Evolutionary conservation across 768 basidiomycete species (phyloP).

Genomic region (Gyrodon lividus): DNA sequence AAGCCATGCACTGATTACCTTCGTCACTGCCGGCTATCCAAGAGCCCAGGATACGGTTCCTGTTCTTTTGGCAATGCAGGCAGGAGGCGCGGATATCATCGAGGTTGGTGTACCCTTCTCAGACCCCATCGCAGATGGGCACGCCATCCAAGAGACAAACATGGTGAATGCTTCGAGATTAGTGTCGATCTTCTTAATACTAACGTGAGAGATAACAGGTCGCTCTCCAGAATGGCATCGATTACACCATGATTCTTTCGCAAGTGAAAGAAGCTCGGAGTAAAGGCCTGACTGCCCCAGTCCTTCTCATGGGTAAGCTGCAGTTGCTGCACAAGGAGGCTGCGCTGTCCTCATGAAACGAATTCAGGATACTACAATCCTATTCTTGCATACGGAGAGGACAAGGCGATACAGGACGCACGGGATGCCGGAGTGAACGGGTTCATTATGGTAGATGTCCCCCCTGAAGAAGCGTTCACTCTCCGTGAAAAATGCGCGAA

Average conservation of each 20-base stretch:
- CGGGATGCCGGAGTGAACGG: conserved; percentile 91
- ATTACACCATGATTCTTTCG: conserved; percentile 68
- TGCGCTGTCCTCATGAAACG: conserved; percentile 5
- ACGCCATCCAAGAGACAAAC: conserved; percentile 87
- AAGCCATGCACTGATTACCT: conserved; percentile 68
- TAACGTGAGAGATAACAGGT: conserved; percentile 45
- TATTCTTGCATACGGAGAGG: conserved; percentile 91
- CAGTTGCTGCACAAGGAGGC: neutral
- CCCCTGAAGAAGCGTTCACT: conserved; percentile 90
- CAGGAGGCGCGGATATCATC: conserved; percentile 88
- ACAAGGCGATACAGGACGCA: conserved; percentile 89
- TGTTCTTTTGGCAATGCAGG: conserved; percentile 84
- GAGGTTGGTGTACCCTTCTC: conserved; percentile 94
- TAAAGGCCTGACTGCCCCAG: conserved; percentile 77
- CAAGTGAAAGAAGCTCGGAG: conserved; percentile 76
- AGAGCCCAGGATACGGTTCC: conserved; percentile 74
- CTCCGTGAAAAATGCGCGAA: conserved; percentile 88
- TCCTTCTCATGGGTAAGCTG: conserved; percentile 86
- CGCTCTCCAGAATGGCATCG: conserved; percentile 75
- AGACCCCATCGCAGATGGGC: conserved; percentile 93
- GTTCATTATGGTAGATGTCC: conserved; percentile 96
- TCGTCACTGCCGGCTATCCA: conserved; percentile 92
- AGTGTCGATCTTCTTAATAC: too few species aligned
- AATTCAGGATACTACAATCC: conserved; percentile 94
- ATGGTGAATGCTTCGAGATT: conserved; percentile 49